A percentile compares a stretch with the other conserved stretches of the same genome.
Evolutionary conservation across 257 asterid species (phyloP).

Genomic region (Linderniella brevidens): DNA sequence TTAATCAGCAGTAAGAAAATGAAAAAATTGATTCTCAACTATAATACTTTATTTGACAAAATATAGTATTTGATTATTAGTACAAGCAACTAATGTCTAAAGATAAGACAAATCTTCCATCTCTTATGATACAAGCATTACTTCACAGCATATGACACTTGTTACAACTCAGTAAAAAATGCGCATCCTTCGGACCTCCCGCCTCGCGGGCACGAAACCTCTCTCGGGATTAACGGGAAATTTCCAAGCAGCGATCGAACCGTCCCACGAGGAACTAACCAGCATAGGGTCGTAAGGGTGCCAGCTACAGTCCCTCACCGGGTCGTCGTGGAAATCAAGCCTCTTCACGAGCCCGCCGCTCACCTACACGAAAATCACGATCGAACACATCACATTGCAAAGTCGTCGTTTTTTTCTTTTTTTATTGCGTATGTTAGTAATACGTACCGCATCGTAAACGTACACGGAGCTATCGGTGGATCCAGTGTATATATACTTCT

Average conservation of each 20-base stretch:
- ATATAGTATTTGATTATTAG: no score
- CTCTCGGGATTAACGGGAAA: slow-evolving; percentile 38
- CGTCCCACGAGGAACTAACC: slow-evolving; percentile 86
- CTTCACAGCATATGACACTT: no score
- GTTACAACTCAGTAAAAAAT: slow-evolving; percentile 11
- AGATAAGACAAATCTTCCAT: no score
- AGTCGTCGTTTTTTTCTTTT: no score
- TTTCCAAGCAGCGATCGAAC: slow-evolving; percentile 65
- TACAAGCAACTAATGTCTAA: no score
- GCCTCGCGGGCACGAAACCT: slow-evolving; percentile 12
- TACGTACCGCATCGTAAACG: slow-evolving; percentile 72
- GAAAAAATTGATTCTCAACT: no score
- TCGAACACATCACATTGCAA: no score
- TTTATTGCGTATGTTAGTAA: not conserved
- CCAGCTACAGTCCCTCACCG: slow-evolving; percentile 88
- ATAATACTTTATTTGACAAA: no score
- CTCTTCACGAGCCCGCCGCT: slow-evolving; percentile 47
- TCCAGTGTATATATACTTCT: slow-evolving; percentile 82
- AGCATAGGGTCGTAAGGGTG: slow-evolving; percentile 76
- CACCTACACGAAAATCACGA: slow-evolving; percentile 25
- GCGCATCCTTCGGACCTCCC: slow-evolving; percentile 24
- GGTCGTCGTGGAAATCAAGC: slow-evolving; percentile 63
- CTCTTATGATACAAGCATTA: no score
- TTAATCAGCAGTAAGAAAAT: no score
- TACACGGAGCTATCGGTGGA: slow-evolving; percentile 59